Base-by-base conservation (phyloP, 2,329 filamentous ascomycete species). In the Coniochaeta sp. region DNA sequence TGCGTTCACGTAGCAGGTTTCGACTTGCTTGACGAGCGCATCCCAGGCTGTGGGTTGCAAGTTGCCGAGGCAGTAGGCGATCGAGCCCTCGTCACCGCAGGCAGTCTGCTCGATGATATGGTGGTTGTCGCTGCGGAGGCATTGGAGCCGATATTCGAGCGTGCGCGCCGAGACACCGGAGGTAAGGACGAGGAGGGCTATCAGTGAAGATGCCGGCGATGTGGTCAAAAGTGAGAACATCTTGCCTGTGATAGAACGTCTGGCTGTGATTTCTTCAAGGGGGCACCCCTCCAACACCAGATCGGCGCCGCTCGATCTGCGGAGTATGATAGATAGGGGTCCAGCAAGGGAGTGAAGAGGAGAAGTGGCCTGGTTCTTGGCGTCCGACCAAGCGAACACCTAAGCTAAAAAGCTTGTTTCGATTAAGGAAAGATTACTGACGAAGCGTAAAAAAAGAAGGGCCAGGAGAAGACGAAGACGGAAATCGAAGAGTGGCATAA, bases 41-140 rank as follows among this genome's bases (percentile, higher is more conserved):
- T 33, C 74, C 70, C 36, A 67, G 63, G 11, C 66, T 62, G 19
- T 62, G 28, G 36, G 55, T 7, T 63, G 62, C 28, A 64, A 62
- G 33, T 67, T 58, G n/a, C 66, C 64, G 57, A 84, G 71, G 69
- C 81, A 84, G 65, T 71, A 61, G 58, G 70, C 67, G 63, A 83
- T 72, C 43, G 74, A 71, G 60, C 69, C 71, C 60, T 68, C 67
- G 65, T 79, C 68, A 55, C 78, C 79, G 68, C 81, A 83, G 59
- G 72, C 71, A 16, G 79, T 72, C 43, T 70, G 68, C 17, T 61
- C 63, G 55, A 77, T 75, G 57, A 83, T 72, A 57, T 75, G 70
- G 26, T 63, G 59, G 63, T 74, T 71, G 63, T 75, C 70, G 58
- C 68, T 62, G 57, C 69, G 68, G 59, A 83, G 67, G 66, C 80